Conservation (phyloP, 345 rosid genomes). For the Eucalyptus viminalis region DNA sequence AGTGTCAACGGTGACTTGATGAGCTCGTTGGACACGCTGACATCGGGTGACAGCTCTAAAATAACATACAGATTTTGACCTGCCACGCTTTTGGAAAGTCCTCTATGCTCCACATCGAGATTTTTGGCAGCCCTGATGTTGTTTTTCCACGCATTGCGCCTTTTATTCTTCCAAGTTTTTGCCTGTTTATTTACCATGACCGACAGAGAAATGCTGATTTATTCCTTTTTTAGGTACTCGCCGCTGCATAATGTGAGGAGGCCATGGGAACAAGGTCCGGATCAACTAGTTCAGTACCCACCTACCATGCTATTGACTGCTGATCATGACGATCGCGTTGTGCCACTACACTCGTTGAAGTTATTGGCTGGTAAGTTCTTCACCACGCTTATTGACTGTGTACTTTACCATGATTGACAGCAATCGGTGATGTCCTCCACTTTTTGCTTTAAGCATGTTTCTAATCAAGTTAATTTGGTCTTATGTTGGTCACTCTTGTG, state of each 20-base stretch:
- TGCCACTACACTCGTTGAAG: constrained; percentile 79
- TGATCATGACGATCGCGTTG: constrained; percentile 93
- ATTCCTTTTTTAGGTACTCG: constrained; percentile 48
- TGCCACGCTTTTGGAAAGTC: neutral
- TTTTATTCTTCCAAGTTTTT: neutral
- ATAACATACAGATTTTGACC: neutral
- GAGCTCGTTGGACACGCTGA: neutral
- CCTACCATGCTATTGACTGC: constrained; percentile 91
- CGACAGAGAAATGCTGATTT: neutral
- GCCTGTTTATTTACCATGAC: neutral
- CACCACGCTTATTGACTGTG: neutral
- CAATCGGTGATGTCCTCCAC: neutral
- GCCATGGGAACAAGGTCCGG: constrained; percentile 66
- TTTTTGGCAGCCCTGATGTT: neutral
- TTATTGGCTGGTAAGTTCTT: constrained; percentile 71
- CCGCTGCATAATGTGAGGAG: constrained; percentile 90
- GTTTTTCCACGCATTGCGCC: neutral
- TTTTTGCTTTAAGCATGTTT: neutral
- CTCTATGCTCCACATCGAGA: neutral
- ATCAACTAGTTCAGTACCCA: constrained; percentile 50
- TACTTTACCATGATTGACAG: neutral
- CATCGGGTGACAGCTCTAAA: neutral
- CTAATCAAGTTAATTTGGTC: neutral
- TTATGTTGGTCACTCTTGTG: neutral
- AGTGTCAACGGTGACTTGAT: neutral